Percentiles rank a stretch among this genome's conserved stretches.
Evolutionary conservation across 73 alveolate species (phyloP).

Genomic region (Stentor roeselii): DNA sequence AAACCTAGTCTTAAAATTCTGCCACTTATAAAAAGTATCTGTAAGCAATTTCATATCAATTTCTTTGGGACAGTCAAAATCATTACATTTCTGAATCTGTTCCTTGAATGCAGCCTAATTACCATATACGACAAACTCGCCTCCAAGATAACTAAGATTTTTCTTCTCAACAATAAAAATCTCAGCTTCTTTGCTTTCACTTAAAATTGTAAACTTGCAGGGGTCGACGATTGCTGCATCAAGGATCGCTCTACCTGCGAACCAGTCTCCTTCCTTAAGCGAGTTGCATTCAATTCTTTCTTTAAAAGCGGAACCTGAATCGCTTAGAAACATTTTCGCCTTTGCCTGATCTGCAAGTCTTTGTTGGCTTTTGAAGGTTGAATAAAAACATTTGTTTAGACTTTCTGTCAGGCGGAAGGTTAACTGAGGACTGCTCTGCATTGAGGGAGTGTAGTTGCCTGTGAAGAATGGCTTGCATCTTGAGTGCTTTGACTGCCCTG

Average conservation of each 20-base stretch:
- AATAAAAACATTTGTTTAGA: neutral
- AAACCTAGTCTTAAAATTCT: neutral
- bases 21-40: constrained; percentile 10
- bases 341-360: neutral
- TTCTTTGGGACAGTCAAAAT: constrained; percentile 10
- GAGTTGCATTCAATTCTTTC: neutral
- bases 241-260: neutral
- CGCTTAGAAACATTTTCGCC: neutral
- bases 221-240: neutral
- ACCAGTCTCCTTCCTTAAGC: constrained; percentile 7
- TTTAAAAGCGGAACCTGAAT: neutral
- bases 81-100: neutral
- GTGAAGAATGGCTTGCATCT: constrained; percentile 2
- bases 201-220: neutral
- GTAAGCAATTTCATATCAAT: neutral
- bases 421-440: neutral
- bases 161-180: neutral
- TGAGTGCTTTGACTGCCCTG: neutral
- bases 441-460: neutral
- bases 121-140: neutral
- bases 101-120: neutral
- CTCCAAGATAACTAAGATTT: neutral
- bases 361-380: neutral
- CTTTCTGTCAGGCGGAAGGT: neutral
- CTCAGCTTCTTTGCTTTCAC: neutral